Percentiles rank a stretch among this genome's conserved stretches.
Conservation (phyloP, 2,329 filamentous ascomycete species). For the Colletotrichum cuscutae region DNA sequence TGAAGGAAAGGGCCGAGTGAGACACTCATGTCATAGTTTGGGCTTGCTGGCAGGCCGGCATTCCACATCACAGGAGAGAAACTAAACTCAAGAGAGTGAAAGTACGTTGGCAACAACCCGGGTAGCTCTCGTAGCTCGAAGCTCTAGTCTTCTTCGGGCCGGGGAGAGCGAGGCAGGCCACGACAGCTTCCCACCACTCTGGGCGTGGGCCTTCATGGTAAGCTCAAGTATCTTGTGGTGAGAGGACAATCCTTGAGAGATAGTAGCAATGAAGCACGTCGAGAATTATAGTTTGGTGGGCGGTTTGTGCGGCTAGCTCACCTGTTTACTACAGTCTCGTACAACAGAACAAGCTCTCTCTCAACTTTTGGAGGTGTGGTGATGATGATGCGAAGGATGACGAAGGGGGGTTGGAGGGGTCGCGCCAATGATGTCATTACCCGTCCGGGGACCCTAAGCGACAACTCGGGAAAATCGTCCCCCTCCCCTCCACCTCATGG, state of each 20-base stretch:
- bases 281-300: background rate
- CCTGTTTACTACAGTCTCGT: too few species aligned
- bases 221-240: background rate
- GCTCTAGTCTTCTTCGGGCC: slow-evolving; percentile 17
- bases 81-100: slow-evolving; percentile 1
- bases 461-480: slow-evolving; percentile 12
- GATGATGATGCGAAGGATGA: slow-evolving; percentile 32
- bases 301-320: background rate
- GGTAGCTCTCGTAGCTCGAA: slow-evolving; percentile 3
- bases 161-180: background rate
- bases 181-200: background rate
- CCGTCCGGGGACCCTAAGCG: background rate
- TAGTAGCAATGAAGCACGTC: slow-evolving; percentile 1
- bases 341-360: background rate
- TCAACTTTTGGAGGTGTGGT: slow-evolving; percentile 5
- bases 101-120: background rate
- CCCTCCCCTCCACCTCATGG: background rate
- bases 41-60: slow-evolving; percentile 3
- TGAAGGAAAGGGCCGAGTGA: slow-evolving; percentile 16
- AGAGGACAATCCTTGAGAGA: background rate
- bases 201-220: background rate
- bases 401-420: slow-evolving; percentile 25
- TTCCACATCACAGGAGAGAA: slow-evolving; percentile 11
- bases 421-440: slow-evolving; percentile 34
- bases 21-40: slow-evolving; percentile 35